Percentiles rank a stretch among this genome's conserved stretches.
Conservation (phyloP, 139 green algal species). For the Chlamydomonas asymmetrica region DNA sequence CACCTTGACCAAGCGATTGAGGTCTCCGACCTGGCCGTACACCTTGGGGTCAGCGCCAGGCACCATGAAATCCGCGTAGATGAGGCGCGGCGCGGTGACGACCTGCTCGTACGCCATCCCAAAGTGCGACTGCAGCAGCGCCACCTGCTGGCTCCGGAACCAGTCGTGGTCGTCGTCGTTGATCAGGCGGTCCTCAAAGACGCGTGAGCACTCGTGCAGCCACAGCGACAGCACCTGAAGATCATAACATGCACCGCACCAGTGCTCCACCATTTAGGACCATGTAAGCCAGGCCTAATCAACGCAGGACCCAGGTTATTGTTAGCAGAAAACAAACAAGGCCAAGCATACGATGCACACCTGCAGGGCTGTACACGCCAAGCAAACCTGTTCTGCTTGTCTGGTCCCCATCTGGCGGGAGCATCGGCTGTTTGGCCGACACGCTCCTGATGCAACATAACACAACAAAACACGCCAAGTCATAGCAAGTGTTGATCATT, state of each 20-base stretch:
- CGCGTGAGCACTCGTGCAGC: constrained; percentile 69
- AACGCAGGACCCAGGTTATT: too few relatives aligned
- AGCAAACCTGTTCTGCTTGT: too few relatives aligned
- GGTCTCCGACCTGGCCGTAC: constrained; percentile 66
- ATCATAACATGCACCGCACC: not conserved
- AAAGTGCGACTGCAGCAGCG: constrained; percentile 36
- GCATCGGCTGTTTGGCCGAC: too few relatives aligned
- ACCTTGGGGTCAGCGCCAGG: constrained; percentile 61
- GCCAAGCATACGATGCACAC: too few relatives aligned
- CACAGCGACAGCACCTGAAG: constrained; percentile 63
- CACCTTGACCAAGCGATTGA: constrained; percentile 50
- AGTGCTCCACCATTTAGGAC: too few relatives aligned
- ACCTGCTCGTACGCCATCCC: constrained; percentile 31
- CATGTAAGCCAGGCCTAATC: too few relatives aligned
- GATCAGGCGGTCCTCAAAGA: constrained; percentile 79
- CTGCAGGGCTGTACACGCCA: too few relatives aligned
- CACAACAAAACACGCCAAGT: too few relatives aligned
- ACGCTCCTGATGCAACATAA: too few relatives aligned
- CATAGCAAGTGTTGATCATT: too few relatives aligned
- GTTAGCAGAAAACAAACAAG: too few relatives aligned
- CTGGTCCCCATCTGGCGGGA: too few relatives aligned
- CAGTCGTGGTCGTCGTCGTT: constrained; percentile 74
- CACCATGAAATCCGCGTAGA: constrained; percentile 76
- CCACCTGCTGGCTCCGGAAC: constrained; percentile 54
- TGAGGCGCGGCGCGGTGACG: constrained; percentile 59